phyloP scores from a whole-genome alignment of 2,329 filamentous ascomycete species.

The Phyllosticta citriasiana region DNA sequence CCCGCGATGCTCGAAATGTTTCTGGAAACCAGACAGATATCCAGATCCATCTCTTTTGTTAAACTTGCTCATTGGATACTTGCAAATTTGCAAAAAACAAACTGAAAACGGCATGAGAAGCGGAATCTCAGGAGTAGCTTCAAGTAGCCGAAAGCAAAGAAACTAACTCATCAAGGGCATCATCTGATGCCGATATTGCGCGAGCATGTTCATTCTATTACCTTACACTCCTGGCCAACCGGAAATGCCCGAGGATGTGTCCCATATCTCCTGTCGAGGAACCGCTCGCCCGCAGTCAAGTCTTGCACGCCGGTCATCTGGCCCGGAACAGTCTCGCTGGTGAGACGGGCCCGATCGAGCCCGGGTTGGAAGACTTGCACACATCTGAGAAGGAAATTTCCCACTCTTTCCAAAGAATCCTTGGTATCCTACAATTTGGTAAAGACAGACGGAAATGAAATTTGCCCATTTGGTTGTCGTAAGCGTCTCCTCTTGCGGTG shows the following conservation, averaged over 20 bases:
- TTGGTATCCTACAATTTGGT: constrained; percentile 9
- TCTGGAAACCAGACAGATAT: neutral
- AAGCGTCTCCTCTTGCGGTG: constrained; percentile 18
- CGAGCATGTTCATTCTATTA: constrained; percentile 10
- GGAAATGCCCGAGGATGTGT: neutral
- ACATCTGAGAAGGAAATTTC: neutral
- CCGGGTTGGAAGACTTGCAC: neutral
- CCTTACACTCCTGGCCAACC: neutral
- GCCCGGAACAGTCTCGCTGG: neutral
- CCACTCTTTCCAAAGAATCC: neutral
- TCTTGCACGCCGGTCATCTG: neutral
- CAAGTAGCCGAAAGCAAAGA: neutral
- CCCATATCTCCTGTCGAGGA: neutral
- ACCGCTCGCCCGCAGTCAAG: neutral
- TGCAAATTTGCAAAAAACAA: neutral
- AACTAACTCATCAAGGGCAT: neutral
- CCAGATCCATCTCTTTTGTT: neutral
- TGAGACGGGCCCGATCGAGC: neutral
- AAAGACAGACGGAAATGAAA: neutral
- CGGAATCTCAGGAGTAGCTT: neutral
- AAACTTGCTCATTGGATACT: neutral
- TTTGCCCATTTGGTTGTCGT: constrained; percentile 3
- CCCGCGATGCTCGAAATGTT: neutral
- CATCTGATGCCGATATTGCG: constrained; percentile 4
- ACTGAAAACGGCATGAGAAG: neutral